phyloP scores from a whole-genome alignment of 148 eudicot species.

The Heliamphora exappendiculata region DNA sequence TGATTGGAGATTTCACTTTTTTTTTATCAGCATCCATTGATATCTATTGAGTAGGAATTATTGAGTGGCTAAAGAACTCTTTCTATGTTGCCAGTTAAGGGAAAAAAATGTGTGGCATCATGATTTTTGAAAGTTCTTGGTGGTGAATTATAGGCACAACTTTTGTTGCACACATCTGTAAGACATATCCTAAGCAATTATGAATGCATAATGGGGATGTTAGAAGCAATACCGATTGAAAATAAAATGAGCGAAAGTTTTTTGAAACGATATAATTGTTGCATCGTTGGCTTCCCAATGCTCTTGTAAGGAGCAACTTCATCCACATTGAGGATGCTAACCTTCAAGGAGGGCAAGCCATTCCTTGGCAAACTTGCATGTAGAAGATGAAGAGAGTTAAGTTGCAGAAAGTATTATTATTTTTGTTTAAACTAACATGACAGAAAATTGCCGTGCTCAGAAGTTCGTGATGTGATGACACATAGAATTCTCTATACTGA shows the following conservation, averaged over 20 bases:
- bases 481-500: background rate
- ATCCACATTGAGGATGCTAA: background rate
- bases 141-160: background rate
- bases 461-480: too few species aligned
- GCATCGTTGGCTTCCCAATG: background rate
- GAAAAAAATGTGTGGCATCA: too few species aligned
- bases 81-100: too few species aligned
- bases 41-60: too few species aligned
- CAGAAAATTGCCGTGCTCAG: too few species aligned
- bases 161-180: background rate
- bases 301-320: background rate
- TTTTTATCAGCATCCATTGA: too few species aligned
- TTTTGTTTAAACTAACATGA: too few species aligned
- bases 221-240: background rate
- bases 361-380: background rate
- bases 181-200: background rate
- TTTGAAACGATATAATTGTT: background rate
- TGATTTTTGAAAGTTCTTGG: background rate
- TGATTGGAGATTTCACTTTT: too few species aligned
- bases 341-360: background rate
- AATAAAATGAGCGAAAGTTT: background rate
- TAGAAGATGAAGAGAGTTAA: background rate
- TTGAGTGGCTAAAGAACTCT: too few species aligned
- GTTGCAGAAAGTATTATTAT: background rate
- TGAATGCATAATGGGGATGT: background rate